phyloP scores from a whole-genome alignment of 345 rosid species.

The Arabidopsis thaliana region DNA sequence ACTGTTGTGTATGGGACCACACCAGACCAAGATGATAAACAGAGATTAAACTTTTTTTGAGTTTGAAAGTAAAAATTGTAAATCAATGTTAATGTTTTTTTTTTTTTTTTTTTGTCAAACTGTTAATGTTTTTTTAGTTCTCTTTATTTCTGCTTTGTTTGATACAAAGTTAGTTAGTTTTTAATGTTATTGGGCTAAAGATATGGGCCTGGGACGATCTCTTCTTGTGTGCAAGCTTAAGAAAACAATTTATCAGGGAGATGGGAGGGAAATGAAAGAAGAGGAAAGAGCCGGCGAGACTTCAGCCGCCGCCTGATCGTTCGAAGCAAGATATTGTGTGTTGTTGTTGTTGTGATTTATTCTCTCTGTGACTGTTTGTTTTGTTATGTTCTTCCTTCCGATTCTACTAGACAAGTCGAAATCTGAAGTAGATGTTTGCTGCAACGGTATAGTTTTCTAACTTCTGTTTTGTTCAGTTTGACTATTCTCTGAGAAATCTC shows the following conservation, averaged over 20 bases:
- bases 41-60: no score
- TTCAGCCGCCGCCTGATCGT: slow-evolving; percentile 88
- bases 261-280: slow-evolving; percentile 84
- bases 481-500: no score
- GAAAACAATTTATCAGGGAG: slow-evolving; percentile 9
- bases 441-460: slow-evolving; percentile 18
- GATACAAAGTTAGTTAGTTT: no score
- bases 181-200: no score
- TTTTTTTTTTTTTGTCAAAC: no score
- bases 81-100: no score
- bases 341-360: neutral
- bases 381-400: slow-evolving; percentile 15
- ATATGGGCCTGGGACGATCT: slow-evolving; percentile 23
- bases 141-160: neutral
- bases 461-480: neutral
- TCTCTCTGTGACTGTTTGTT: neutral
- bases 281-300: slow-evolving; percentile 70
- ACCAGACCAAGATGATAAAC: no score
- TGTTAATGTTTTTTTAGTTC: neutral
- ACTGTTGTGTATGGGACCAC: no score
- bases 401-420: slow-evolving; percentile 36
- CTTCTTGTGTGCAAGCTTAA: neutral
- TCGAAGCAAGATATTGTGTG: slow-evolving; percentile 54
- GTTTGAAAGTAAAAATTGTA: no score
- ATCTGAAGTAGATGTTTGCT: slow-evolving; percentile 1